Evolutionary conservation across 148 eudicot species (phyloP), one percentile per base, ranked within the genome.

Genomic region (Amaranthus palmeri): DNA sequence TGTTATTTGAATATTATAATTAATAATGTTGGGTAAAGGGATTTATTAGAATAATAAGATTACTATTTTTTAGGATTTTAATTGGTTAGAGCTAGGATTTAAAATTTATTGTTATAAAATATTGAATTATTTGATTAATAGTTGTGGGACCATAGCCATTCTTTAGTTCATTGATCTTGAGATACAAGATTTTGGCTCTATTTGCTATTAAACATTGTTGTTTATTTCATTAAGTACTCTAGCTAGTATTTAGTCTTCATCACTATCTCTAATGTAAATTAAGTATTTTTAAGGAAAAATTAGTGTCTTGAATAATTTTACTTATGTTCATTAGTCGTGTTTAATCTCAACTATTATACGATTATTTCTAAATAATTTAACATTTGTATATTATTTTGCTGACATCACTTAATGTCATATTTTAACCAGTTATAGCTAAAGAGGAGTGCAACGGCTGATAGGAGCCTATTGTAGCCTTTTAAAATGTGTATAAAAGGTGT

Each of bases 141-240:
- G 58, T 10, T 68, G 73, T 52, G 62, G 73, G 77, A 46, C 48
- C 67, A 74, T 50, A 14, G 44, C 41, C 10, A 68, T 45, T 68
- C 3, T 7, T 43, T 63, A 8, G 10, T 18, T 73, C 65, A 10
- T 18, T 15, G 45, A 25, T 42, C 67, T 59, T 75, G 48, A 59
- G 45, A 68, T 68, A 17, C 60, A 43, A 69, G 60, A 17, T 60
- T 75, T 69, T 75, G 78, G 72, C 68, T 51, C 13, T 60, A 69
- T 36, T 63, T 60, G 10, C 45, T 65, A 40, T 44, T 17, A 25
- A 25, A 5, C 18, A 62, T 71, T 65, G n/a, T 12, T 69, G 41
- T 54, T 45, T 18, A 50, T 18, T 15, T 7, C 9, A 58, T 17
- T 25, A 17, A 7, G 55, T 7, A 53, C 36, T 25, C 36, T 25